Evolutionary conservation across 345 rosid species (phyloP), one percentile per base, ranked within the genome.

Genomic region (Ricinus communis): DNA sequence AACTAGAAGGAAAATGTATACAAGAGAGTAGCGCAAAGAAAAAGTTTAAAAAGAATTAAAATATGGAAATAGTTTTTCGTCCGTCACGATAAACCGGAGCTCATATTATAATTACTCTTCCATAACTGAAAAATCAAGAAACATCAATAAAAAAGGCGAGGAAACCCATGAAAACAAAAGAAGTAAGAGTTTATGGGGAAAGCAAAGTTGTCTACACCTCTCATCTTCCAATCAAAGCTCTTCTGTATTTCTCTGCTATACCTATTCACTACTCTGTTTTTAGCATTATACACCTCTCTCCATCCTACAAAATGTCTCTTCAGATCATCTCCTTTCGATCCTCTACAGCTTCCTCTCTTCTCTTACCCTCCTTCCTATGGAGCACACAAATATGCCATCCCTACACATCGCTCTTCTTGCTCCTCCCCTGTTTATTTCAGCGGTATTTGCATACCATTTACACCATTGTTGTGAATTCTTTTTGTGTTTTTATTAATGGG

Each of bases 181-280:
- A 38, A 38, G 9, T 9, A 55, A 36, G 25, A 30, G 31, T 40
- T 28, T 33, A 76, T 68, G 80, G 76, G 59, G 54, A 62, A 66
- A 19, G 11, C 65, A 27, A 72, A 46, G 55, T 3, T 49, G 50
- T 47, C 76, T 22, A 68, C 81, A 5, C 89, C 93, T 27, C 90
- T 80, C 58, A 73, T 80, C 69, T 81, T 82, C 82, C 85, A 85
- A 85, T 88, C 97, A 59, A 91, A 90, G 65, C 88, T 84, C 53
- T 91, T 94, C 87, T 91, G 96, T 70, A 66, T 90, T 67, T 90
- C 97, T 64, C 83, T 91, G 43, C n/a, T 87, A 5, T 91, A 91
- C 74, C 87, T 94, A 51, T 69, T 82, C 82, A 73, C 87, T 45
- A 58, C 90, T 24, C 76, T 94, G 38, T 83, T 80, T 76, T 55